Evolutionary conservation across 495 filamentous ascomycete species (phyloP).

Genomic region (Penicillium steckii): DNA sequence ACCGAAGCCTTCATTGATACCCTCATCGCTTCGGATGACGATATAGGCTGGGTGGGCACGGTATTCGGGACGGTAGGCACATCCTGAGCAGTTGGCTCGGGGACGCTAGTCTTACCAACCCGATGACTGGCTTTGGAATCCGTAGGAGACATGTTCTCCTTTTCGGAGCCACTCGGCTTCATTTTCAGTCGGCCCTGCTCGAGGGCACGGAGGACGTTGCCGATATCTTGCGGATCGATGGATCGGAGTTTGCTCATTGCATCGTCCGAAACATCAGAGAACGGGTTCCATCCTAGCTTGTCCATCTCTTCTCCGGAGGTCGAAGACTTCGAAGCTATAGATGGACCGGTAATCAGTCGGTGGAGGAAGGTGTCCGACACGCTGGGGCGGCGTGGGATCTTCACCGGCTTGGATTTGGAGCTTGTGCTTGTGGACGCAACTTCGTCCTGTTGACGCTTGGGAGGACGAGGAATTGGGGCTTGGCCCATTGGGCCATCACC

Average conservation of each 20-base stretch:
- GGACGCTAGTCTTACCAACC: constrained; percentile 12
- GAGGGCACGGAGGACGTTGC: constrained; percentile 34
- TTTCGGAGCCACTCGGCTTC: constrained; percentile 34
- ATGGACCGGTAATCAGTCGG: constrained; percentile 30
- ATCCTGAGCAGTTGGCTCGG: constrained; percentile 19
- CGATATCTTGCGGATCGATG: constrained; percentile 38
- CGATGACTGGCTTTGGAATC: constrained; percentile 27
- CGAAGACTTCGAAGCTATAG: constrained; percentile 36
- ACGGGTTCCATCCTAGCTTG: constrained; percentile 40
- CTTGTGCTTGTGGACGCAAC: constrained; percentile 29
- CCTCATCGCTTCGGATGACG: constrained; percentile 16
- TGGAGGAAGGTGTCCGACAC: constrained; percentile 36
- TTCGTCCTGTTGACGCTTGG: constrained; percentile 40
- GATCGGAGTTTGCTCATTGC: constrained; percentile 40
- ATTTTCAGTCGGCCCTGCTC: constrained; percentile 37
- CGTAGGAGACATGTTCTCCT: constrained; percentile 31
- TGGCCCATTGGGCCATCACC: constrained; percentile 29
- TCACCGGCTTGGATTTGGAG: constrained; percentile 37
- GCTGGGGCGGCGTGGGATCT: constrained; percentile 35
- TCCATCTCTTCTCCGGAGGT: constrained; percentile 38
- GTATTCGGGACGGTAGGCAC: constrained; percentile 24
- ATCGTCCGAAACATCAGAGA: constrained; percentile 39
- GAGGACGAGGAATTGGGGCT: constrained; percentile 24
- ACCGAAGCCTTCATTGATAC: constrained; percentile 1
- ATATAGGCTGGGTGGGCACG: constrained; percentile 35